phyloP scores from a whole-genome alignment of 148 eudicot genomes.

The Heliamphora exappendiculata region DNA sequence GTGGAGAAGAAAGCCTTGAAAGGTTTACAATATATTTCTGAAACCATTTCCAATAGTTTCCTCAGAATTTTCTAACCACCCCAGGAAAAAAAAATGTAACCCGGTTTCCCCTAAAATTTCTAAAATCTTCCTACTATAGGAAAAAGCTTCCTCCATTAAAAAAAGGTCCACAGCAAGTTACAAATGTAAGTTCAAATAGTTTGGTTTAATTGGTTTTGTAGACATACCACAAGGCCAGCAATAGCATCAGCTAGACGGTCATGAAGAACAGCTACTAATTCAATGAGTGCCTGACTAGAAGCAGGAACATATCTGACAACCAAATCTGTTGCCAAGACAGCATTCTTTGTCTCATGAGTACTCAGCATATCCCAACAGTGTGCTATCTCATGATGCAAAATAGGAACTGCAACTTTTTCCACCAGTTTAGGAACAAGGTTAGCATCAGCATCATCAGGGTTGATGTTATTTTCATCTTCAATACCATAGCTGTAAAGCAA shows the following conservation, averaged over 20 bases:
- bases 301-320: conserved; percentile 57
- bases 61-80: no score
- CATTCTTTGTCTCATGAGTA: conserved; percentile 67
- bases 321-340: conserved; percentile 66
- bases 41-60: neutral
- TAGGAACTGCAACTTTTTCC: conserved; percentile 87
- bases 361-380: conserved; percentile 91
- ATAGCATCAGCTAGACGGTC: conserved; percentile 73
- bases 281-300: conserved; percentile 63
- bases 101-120: neutral
- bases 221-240: conserved; percentile 58
- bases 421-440: conserved; percentile 85
- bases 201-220: neutral
- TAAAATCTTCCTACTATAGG: neutral
- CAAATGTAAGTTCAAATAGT: neutral
- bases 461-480: conserved; percentile 55
- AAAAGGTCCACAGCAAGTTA: neutral
- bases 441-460: conserved; percentile 75
- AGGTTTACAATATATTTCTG: neutral
- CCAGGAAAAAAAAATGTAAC: no score
- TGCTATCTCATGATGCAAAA: conserved; percentile 67
- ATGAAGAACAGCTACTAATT: conserved; percentile 56
- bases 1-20: neutral
- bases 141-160: neutral
- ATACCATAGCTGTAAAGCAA: conserved; percentile 75